Base-by-base conservation (phyloP, 352 stramenopile genomes). In the Phytophthora multivora region DNA sequence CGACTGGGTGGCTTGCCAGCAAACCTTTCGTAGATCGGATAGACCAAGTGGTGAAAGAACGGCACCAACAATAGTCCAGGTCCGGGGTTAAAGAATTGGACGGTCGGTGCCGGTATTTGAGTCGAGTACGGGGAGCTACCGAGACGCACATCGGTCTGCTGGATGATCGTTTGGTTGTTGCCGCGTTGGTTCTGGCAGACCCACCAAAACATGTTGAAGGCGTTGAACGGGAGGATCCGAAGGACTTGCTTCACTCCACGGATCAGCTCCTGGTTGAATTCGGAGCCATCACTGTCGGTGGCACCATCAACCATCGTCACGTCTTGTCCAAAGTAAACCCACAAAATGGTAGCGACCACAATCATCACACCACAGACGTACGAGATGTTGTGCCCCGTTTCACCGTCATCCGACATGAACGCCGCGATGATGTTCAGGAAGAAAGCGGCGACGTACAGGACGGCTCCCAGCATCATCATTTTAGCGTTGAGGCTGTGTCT, bases 141-240 rank as follows among this genome's bases (percentile, higher is more conserved):
- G 26, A 80, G 63, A 21, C 77, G 80, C 38, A 86, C 57, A 50
- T 88, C 80, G 3, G 71, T 80, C 51, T 89, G 80, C 63, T 89
- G 80, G 11, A 79, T 81, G 64, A 89, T 89, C 8, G 74, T 67
- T 64, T 89, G 80, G 61, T 85, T 85, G 69, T 89, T 89, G 46
- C 70, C 77, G 12, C 68, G 72, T 60, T 89, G 80, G 55, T 87
- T 79, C 46, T 89, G 80, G n/a, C 69, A 75, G 9, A 73, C 71
- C 43, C 80, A 71, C 73, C 76, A 90, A 36, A 90, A 75, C 49
- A 85, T 75, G 23, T 71, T 85, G 64, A 82, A 86, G 1, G 75
- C 70, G 26, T 75, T 66, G 11, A 59, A 54, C 7, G 57, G 57
- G 4, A 66, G 41, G 9, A 66, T 66, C 10, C 40, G 38, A 42